Percentiles rank a stretch among this genome's conserved stretches.
These are phyloP conservation scores for Agapanthus africanus DNA, from an alignment of 106 monocot species.

Conservation along the genomic window DNA sequence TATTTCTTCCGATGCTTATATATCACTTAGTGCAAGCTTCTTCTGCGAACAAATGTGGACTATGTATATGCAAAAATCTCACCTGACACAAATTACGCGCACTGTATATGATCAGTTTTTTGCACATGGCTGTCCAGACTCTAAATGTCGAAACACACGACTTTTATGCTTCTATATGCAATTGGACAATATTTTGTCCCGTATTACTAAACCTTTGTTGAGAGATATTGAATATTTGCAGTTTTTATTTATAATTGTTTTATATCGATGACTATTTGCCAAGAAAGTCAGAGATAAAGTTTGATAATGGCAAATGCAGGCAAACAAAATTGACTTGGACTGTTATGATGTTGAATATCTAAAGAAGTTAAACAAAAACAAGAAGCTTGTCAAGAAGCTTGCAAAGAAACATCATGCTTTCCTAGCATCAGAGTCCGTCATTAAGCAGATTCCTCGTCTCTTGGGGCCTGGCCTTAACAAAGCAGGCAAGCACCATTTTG, in stretches of 20 bases:
- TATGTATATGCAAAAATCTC: background rate
- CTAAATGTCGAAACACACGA: too few relatives aligned
- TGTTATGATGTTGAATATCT: constrained; percentile 53
- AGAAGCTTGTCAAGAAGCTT: constrained; percentile 61
- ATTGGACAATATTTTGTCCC: too few relatives aligned
- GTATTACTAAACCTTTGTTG: too few relatives aligned
- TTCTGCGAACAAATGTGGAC: background rate
- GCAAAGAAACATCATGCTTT: constrained; percentile 68
- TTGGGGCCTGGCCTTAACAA: constrained; percentile 67
- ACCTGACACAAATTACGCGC: too few relatives aligned
- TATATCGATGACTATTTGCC: too few relatives aligned
- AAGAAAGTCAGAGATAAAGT: too few relatives aligned
- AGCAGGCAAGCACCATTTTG: constrained; percentile 31
- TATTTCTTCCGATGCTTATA: background rate
- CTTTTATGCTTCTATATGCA: too few relatives aligned
- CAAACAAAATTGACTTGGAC: constrained; percentile 50
- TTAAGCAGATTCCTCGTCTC: constrained; percentile 71
- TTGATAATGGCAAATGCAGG: too few relatives aligned
- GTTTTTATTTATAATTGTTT: too few relatives aligned
- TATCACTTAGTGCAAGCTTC: background rate
- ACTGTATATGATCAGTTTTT: background rate
- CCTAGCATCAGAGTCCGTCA: constrained; percentile 61
- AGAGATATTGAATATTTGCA: too few relatives aligned
- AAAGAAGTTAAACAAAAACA: constrained; percentile 64
- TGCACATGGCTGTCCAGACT: too few relatives aligned